phyloP scores from a whole-genome alignment of 257 asterid genomes.

The Nicotiana undulata region DNA sequence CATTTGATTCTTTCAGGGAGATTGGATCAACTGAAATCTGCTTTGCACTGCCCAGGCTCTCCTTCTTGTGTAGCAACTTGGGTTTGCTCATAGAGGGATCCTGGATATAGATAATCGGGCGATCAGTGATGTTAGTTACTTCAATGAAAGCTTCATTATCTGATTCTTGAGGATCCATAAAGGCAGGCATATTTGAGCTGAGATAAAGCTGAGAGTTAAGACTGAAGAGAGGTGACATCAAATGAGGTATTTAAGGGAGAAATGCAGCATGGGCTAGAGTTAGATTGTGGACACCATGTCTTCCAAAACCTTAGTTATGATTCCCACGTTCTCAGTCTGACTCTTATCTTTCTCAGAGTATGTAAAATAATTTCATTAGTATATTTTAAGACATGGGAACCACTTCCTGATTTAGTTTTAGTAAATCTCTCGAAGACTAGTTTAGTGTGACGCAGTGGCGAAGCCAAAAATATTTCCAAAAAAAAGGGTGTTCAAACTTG shows the following conservation, averaged over 20 bases:
- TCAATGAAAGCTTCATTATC: background rate
- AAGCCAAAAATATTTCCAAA: no score
- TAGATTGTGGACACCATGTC: conserved; percentile 3
- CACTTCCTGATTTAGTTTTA: background rate
- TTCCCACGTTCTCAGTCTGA: conserved; percentile 6
- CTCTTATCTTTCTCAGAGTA: background rate
- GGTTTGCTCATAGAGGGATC: background rate
- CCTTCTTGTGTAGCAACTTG: background rate
- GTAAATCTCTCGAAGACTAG: background rate
- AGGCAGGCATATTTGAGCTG: conserved; percentile 1
- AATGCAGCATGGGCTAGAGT: background rate
- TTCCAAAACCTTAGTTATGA: conserved; percentile 3
- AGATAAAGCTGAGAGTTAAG: background rate
- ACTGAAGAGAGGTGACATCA: background rate
- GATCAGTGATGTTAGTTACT: background rate
- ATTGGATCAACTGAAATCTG: conserved; percentile 12
- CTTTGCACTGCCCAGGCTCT: background rate
- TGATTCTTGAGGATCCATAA: conserved; percentile 3
- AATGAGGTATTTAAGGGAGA: conserved; percentile 3
- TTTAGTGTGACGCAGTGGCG: no score
- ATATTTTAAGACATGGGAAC: background rate
- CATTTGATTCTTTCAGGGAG: background rate
- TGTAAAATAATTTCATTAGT: background rate
- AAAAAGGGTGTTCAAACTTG: no score
- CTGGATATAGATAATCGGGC: no score